A percentile compares a stretch with the other conserved stretches of the same genome.
Evolutionary conservation across 495 filamentous ascomycete genomes (phyloP).

Genomic region (Immersiella caudata): DNA sequence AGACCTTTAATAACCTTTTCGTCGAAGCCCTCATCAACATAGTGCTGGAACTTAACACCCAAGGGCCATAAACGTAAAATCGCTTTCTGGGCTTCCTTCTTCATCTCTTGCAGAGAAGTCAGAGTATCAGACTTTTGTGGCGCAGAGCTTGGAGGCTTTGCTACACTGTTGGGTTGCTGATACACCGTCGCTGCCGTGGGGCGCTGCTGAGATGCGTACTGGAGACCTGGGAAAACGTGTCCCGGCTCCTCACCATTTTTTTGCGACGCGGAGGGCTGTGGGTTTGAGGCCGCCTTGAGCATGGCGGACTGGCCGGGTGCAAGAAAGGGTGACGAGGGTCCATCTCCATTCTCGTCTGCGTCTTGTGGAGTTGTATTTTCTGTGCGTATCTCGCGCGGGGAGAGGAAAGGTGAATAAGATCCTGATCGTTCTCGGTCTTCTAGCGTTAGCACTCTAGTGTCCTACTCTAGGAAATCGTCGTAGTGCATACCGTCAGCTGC

Average conservation of each 20-base stretch:
- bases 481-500: slow-evolving; percentile 12
- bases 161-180: neutral
- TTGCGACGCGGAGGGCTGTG: neutral
- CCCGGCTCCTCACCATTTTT: neutral
- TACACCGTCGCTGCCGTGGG: neutral
- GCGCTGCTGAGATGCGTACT: neutral
- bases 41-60: slow-evolving; percentile 66
- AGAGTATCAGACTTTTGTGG: slow-evolving; percentile 8
- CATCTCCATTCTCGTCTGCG: neutral
- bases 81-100: slow-evolving; percentile 69
- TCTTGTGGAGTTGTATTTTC: slow-evolving; percentile 26
- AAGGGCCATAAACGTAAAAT: slow-evolving; percentile 64
- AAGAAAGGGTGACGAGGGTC: neutral
- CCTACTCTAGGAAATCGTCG: neutral
- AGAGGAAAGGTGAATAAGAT: slow-evolving; percentile 57
- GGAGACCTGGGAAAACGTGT: slow-evolving; percentile 4
- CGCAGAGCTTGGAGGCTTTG: neutral
- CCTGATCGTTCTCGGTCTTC: slow-evolving; percentile 48
- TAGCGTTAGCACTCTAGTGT: slow-evolving; percentile 18
- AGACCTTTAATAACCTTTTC: slow-evolving; percentile 61
- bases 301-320: neutral
- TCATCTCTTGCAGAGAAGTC: slow-evolving; percentile 52
- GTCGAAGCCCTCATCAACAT: slow-evolving; percentile 74
- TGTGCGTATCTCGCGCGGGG: slow-evolving; percentile 47
- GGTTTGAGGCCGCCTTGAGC: neutral